These are phyloP conservation scores for Euphorbia schlechtendalii DNA, from an alignment of 441 rosid genomes.

Conservation along the genomic window DNA sequence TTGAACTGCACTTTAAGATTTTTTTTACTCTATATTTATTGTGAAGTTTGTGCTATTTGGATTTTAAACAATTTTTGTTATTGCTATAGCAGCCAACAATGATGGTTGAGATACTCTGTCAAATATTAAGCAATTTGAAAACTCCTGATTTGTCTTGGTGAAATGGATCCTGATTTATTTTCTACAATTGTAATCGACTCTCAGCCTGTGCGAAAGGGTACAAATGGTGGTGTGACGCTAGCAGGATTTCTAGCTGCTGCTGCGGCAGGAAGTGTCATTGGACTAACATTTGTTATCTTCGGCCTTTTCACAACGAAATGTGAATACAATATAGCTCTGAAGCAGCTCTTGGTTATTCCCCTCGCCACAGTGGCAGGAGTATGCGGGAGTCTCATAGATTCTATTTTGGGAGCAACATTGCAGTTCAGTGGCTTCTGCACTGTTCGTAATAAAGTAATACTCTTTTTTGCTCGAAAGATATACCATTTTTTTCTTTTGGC, in stretches of 20 bases:
- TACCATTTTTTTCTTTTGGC: too few relatives aligned
- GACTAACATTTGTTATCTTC: conserved; percentile 54
- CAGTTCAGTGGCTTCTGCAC: conserved; percentile 93
- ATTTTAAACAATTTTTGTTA: background rate
- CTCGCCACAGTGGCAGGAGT: conserved; percentile 66
- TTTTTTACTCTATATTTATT: background rate
- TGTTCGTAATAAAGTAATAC: conserved; percentile 68
- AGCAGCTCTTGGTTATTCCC: conserved; percentile 74
- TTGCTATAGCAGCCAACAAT: background rate
- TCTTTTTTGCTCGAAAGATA: too few relatives aligned
- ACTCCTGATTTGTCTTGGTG: background rate
- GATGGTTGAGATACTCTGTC: conserved; percentile 5
- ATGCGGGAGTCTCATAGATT: conserved; percentile 73
- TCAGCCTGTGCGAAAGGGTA: conserved; percentile 84
- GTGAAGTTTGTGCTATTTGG: background rate
- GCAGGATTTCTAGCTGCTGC: conserved; percentile 75
- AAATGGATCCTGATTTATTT: conserved; percentile 18
- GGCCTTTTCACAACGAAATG: conserved; percentile 68
- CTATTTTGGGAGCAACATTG: conserved; percentile 80
- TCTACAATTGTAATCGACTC: conserved; percentile 8
- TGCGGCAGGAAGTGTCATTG: conserved; percentile 68
- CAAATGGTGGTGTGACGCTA: conserved; percentile 85
- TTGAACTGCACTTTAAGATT: background rate
- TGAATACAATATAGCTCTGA: conserved; percentile 39
- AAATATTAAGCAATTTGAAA: conserved; percentile 7